These are phyloP conservation scores for Pythium folliculosum DNA, from an alignment of 352 stramenopile genomes.

Conservation along the genomic window DNA sequence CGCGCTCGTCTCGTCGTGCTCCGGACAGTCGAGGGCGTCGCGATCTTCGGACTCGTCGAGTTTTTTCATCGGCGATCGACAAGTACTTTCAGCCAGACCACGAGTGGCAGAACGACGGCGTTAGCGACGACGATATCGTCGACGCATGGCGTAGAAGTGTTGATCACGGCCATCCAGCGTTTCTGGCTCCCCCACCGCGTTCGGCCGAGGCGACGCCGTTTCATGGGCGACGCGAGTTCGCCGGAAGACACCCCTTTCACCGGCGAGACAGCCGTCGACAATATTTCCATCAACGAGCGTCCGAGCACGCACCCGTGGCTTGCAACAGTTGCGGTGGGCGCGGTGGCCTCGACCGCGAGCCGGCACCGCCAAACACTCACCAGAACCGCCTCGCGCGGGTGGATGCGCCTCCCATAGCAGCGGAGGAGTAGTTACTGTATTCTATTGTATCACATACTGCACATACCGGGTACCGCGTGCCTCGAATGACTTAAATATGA, in stretches of 20 bases:
- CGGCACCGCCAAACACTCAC: neutral
- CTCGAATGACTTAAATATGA: too few species aligned
- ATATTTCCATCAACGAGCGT: too few species aligned
- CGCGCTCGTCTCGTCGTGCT: neutral
- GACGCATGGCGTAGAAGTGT: neutral
- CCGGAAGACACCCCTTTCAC: too few species aligned
- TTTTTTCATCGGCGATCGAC: neutral
- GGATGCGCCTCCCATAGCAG: neutral
- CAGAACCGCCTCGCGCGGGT: neutral
- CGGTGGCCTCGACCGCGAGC: neutral
- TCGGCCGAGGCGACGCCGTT: too few species aligned
- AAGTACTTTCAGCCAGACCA: neutral
- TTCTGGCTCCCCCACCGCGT: too few species aligned
- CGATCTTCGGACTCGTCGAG: neutral
- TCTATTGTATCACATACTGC: neutral
- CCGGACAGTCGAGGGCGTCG: constrained; percentile 3
- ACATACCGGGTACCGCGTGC: neutral
- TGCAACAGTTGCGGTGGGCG: neutral
- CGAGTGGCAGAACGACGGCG: neutral
- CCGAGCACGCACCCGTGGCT: too few species aligned
- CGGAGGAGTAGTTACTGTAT: too few species aligned
- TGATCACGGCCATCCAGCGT: neutral
- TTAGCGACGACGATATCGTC: neutral
- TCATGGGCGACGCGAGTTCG: too few species aligned
- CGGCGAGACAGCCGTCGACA: too few species aligned